A percentile compares a stretch with the other conserved stretches of the same genome.
Conservation (phyloP, 2,329 filamentous ascomycete species). For the Dactylellina leptospora region DNA sequence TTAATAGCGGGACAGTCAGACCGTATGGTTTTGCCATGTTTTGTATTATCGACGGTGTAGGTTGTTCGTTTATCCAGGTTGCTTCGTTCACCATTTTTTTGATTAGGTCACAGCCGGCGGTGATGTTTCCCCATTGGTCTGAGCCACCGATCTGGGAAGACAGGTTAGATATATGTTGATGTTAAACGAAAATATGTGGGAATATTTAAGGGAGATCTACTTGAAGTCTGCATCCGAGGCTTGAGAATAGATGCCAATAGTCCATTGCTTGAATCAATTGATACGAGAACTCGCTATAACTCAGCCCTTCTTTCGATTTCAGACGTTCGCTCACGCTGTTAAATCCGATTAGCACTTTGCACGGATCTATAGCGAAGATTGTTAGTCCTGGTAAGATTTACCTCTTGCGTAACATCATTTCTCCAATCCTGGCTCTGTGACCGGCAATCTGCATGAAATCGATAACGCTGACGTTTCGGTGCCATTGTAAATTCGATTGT, state of each 20-base stretch:
- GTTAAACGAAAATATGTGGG: not conserved
- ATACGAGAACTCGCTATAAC: slow-evolving; percentile 90
- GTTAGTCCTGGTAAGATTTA: slow-evolving; percentile 62
- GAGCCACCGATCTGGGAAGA: slow-evolving; percentile 83
- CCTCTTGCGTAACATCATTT: slow-evolving; percentile 90
- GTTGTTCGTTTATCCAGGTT: slow-evolving; percentile 41
- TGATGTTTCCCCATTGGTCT: slow-evolving; percentile 96
- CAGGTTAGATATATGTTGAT: not conserved
- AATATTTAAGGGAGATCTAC: slow-evolving; percentile 25
- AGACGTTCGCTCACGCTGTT: slow-evolving; percentile 79
- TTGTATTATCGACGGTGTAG: slow-evolving; percentile 29
- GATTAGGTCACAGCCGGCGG: slow-evolving; percentile 85
- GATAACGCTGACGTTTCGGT: slow-evolving; percentile 74
- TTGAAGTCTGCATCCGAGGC: slow-evolving; percentile 65
- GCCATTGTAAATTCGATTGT: slow-evolving; percentile 85
- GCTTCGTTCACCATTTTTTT: slow-evolving; percentile 69
- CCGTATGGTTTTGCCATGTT: slow-evolving; percentile 70
- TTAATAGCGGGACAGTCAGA: slow-evolving; percentile 89
- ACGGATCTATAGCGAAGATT: not conserved
- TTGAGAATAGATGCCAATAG: slow-evolving; percentile 86
- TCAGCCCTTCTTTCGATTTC: slow-evolving; percentile 88
- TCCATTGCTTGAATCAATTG: slow-evolving; percentile 95
- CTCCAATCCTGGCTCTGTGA: slow-evolving; percentile 76
- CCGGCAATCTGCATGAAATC: slow-evolving; percentile 81
- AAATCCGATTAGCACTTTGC: not conserved